Conservation (phyloP, 768 basidiomycete genomes). For the Hydnum rufescens region DNA sequence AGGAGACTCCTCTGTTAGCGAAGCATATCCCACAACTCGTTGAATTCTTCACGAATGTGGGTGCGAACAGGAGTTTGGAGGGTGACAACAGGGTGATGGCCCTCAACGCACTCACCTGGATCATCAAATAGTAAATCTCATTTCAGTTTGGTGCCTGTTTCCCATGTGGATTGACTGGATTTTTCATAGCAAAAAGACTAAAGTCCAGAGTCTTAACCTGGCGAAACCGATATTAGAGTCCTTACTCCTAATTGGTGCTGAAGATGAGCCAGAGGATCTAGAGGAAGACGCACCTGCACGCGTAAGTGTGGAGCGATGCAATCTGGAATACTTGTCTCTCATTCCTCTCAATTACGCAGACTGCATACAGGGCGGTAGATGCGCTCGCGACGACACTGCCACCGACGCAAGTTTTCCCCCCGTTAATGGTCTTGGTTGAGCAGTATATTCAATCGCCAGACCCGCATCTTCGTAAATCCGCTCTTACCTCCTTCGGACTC, state of each 20-base stretch:
- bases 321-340: not conserved
- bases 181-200: conserved; percentile 71
- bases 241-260: conserved; percentile 84
- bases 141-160: not conserved
- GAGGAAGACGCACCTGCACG: conserved; percentile 86
- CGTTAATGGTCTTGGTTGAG: conserved; percentile 62
- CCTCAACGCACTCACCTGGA: conserved; percentile 90
- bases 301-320: conserved; percentile 36
- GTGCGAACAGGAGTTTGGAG: conserved; percentile 57
- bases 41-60: conserved; percentile 70
- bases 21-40: conserved; percentile 76
- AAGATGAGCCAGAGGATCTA: conserved; percentile 83
- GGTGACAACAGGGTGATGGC: conserved; percentile 71
- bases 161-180: not conserved
- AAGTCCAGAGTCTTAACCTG: conserved; percentile 70
- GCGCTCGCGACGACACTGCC: conserved; percentile 81
- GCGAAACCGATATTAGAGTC: conserved; percentile 74
- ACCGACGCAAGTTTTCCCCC: conserved; percentile 88
- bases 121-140: conserved; percentile 68
- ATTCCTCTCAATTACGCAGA: conserved; percentile 23
- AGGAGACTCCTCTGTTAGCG: conserved; percentile 89
- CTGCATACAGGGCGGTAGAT: conserved; percentile 88
- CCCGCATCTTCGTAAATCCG: conserved; percentile 65
- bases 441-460: conserved; percentile 72
- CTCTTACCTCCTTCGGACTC: conserved; percentile 88